Evolutionary conservation across 169 alveolate species (phyloP), one percentile per base, ranked within the genome.

Genomic region (Perkinsus chesapeaki): DNA sequence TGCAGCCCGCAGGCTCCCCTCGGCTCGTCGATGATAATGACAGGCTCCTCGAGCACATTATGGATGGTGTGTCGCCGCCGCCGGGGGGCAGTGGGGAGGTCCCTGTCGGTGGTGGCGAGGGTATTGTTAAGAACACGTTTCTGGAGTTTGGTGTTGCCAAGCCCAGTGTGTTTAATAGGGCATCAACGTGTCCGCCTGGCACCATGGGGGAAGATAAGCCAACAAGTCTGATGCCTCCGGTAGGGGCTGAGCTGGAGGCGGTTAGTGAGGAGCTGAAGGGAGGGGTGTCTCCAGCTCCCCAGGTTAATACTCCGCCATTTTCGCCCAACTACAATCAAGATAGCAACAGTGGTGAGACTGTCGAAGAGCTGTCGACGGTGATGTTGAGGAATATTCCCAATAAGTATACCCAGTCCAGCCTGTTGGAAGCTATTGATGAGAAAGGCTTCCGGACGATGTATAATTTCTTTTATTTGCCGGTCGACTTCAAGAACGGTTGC

Each of bases 401-500:
- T 93, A 95, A 95, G 95, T 96, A 95, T 93, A 93, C 97, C 34
- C 93, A 92, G 91, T 39, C 93, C 20, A 93, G 94, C 91, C 94
- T 95, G 60, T 91, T 91, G 91, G 96, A 95, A 31, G 95, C 94
- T 91, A 95, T 96, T 16, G 95, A 96, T 93, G n/a, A 37, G 39
- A 47, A 38, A 20, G 95, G 96, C 72, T 95, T 94, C 93, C 94
- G 94, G 73, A 97, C 96, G 5, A 94, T 92, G 92, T 97, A 96
- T 92, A 97, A 96, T 94, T 96, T 96, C 92, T 92, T 97, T 48
- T 97, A 97, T 93, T 93, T 97, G 73, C 98, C 98, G 39, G 96
- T 96, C 90, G 82, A 60, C 27, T 73, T 93, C 92, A 92, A 94
- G 96, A 97, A 96, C 92, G 95, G 95, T 73, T 96, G 97, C 94